A percentile compares a stretch with the other conserved stretches of the same genome.
Evolutionary conservation across 163 green algal species (phyloP).

Genomic region (Chlamydomonas reinhardtii): DNA sequence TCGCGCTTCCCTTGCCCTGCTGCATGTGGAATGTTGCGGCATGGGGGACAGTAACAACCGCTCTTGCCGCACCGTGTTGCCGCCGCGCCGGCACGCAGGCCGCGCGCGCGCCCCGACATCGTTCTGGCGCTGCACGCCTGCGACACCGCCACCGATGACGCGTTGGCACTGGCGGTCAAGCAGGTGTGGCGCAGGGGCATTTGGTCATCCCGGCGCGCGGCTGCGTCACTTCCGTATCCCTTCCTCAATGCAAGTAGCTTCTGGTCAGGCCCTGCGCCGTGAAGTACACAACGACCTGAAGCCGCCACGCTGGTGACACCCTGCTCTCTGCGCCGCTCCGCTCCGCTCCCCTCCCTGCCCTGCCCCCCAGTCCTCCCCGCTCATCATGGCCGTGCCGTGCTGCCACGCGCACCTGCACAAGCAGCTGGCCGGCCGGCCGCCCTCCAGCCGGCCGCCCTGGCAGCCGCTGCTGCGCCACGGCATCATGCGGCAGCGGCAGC

Average conservation of each 20-base stretch:
- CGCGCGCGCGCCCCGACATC: slow-evolving; percentile 57
- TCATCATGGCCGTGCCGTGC: slow-evolving; percentile 74
- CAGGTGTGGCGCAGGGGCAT: slow-evolving; percentile 51
- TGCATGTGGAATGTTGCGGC: too few species aligned
- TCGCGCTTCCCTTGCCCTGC: too few species aligned
- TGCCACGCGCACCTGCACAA: slow-evolving; percentile 75
- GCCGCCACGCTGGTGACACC: too few species aligned
- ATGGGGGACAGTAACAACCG: too few species aligned
- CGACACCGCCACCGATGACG: slow-evolving; percentile 77
- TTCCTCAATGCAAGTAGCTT: too few species aligned
- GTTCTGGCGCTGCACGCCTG: slow-evolving; percentile 78
- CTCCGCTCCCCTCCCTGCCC: neutral
- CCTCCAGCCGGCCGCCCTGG: slow-evolving; percentile 36
- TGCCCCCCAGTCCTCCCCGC: slow-evolving; percentile 17
- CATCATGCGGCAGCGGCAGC: slow-evolving; percentile 70
- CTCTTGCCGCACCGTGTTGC: neutral
- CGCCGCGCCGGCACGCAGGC: neutral
- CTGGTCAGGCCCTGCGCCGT: too few species aligned
- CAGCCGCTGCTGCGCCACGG: slow-evolving; percentile 67
- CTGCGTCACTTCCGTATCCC: too few species aligned
- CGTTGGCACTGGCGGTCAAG: slow-evolving; percentile 68
- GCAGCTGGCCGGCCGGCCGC: slow-evolving; percentile 51
- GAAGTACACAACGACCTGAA: too few species aligned
- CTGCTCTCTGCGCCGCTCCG: neutral
- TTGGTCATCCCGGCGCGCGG: too few species aligned